A percentile compares a stretch with the other conserved stretches of the same genome.
Evolutionary conservation across 768 basidiomycete species (phyloP).

Genomic region (Agaricus blazei): DNA sequence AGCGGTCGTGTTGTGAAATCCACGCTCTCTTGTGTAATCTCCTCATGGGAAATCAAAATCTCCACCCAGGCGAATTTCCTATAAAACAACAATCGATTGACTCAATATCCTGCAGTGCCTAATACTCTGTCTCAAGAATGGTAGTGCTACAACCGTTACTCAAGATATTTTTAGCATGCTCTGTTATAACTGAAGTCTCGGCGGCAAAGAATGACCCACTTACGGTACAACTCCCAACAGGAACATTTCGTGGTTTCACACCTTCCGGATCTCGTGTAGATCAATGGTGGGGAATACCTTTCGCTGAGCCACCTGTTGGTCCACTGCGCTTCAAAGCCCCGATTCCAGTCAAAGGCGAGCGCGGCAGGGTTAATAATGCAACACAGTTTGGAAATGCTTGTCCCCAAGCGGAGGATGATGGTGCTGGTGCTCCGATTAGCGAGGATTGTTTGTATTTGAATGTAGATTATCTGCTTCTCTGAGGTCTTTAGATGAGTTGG

Average conservation of each 20-base stretch:
- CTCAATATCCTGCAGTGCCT: no score
- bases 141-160: no score
- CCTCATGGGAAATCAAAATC: no score
- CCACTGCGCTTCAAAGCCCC: conserved; percentile 54
- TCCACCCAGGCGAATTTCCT: no score
- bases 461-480: conserved; percentile 18
- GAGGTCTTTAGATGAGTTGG: no score
- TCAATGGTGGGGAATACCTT: conserved; percentile 60
- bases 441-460: conserved; percentile 58
- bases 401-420: conserved; percentile 35
- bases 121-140: no score
- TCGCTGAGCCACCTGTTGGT: conserved; percentile 51
- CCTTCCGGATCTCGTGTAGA: conserved; percentile 39
- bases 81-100: no score
- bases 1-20: no score
- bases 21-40: no score
- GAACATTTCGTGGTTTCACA: conserved; percentile 41
- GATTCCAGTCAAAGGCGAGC: conserved; percentile 29
- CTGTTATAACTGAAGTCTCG: background rate
- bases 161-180: background rate
- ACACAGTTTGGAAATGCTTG: conserved; percentile 51
- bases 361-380: conserved; percentile 32
- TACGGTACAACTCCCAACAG: conserved; percentile 36
- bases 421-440: conserved; percentile 22
- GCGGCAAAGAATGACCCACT: conserved; percentile 17